Conservation (phyloP, 345 rosid species). For the Noccaea bulbosa region DNA sequence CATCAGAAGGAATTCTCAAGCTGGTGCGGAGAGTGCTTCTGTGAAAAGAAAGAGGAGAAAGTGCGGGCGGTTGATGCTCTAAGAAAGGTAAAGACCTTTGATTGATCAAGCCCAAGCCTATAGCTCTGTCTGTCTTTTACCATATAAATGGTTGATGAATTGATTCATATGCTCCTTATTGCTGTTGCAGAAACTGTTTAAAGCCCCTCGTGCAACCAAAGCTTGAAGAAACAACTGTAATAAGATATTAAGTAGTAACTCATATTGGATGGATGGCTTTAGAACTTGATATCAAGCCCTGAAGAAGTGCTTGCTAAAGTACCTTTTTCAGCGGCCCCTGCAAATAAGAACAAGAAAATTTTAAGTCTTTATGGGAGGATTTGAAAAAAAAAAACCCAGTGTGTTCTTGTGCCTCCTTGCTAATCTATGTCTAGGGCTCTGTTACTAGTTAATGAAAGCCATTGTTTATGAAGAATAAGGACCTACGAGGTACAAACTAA, state of each 20-base stretch:
- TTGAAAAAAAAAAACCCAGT: too few relatives aligned
- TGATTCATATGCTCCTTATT: constrained; percentile 1
- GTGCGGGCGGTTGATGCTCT: constrained; percentile 54
- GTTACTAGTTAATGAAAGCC: too few relatives aligned
- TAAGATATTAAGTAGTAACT: constrained; percentile 10
- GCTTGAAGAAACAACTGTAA: constrained; percentile 25
- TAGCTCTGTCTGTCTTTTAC: constrained; percentile 12
- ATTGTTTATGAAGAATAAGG: too few relatives aligned
- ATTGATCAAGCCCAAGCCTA: neutral
- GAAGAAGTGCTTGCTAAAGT: constrained; percentile 16
- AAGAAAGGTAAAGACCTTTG: constrained; percentile 58
- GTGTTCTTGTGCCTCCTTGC: too few relatives aligned
- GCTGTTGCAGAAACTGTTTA: constrained; percentile 47
- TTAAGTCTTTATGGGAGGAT: too few relatives aligned
- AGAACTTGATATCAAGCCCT: constrained; percentile 29
- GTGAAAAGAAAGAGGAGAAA: constrained; percentile 73
- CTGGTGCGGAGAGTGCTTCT: constrained; percentile 92
- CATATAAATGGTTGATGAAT: neutral
- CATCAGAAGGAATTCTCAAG: constrained; percentile 80
- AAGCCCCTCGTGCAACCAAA: constrained; percentile 47
- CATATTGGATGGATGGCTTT: constrained; percentile 29
- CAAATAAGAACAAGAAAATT: too few relatives aligned
- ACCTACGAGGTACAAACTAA: too few relatives aligned
- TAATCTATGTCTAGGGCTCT: too few relatives aligned
- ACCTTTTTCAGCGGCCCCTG: too few relatives aligned